Evolutionary conservation across 352 stramenopile genomes (phyloP).

Genomic region (Phytophthora cryptogea): DNA sequence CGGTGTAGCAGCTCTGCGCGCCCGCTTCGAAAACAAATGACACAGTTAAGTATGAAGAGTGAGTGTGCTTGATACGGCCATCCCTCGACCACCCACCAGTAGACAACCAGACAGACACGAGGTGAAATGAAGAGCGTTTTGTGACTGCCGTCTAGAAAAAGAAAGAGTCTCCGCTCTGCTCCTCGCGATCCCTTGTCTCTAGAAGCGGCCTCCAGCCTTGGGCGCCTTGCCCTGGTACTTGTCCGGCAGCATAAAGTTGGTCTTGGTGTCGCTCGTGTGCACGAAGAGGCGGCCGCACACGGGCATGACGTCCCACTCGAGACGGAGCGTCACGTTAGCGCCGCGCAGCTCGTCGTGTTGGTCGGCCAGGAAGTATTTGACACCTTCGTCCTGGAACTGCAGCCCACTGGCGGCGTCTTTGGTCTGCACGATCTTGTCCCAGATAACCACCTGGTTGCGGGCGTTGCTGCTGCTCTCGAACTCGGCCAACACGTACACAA

Average conservation of each 20-base stretch:
- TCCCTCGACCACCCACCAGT: neutral
- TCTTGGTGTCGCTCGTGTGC: slow-evolving; percentile 48
- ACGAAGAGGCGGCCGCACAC: slow-evolving; percentile 82
- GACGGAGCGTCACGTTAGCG: slow-evolving; percentile 76
- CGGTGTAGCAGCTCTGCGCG: slow-evolving; percentile 72
- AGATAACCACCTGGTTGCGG: slow-evolving; percentile 84
- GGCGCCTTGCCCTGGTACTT: slow-evolving; percentile 74
- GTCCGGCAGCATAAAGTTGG: slow-evolving; percentile 63
- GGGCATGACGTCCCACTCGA: slow-evolving; percentile 89
- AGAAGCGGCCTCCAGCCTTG: slow-evolving; percentile 39
- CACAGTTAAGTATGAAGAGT: slow-evolving; percentile 15
- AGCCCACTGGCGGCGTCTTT: slow-evolving; percentile 53
- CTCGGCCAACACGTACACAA: slow-evolving; percentile 88
- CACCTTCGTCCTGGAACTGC: slow-evolving; percentile 61
- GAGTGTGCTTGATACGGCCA: slow-evolving; percentile 6
- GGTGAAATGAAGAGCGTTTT: slow-evolving; percentile 23
- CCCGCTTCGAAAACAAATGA: slow-evolving; percentile 74
- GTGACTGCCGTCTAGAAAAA: slow-evolving; percentile 22
- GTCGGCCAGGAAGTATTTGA: slow-evolving; percentile 87
- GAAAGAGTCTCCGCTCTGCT: neutral
- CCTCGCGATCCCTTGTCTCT: slow-evolving; percentile 8
- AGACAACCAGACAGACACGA: slow-evolving; percentile 8
- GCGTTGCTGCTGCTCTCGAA: slow-evolving; percentile 70
- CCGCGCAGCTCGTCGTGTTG: slow-evolving; percentile 78
- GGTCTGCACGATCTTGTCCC: slow-evolving; percentile 84